A percentile compares a stretch with the other conserved stretches of the same genome.
These are phyloP conservation scores for Macrolepiota albuminosa DNA, from an alignment of 768 basidiomycete genomes.

Conservation along the genomic window DNA sequence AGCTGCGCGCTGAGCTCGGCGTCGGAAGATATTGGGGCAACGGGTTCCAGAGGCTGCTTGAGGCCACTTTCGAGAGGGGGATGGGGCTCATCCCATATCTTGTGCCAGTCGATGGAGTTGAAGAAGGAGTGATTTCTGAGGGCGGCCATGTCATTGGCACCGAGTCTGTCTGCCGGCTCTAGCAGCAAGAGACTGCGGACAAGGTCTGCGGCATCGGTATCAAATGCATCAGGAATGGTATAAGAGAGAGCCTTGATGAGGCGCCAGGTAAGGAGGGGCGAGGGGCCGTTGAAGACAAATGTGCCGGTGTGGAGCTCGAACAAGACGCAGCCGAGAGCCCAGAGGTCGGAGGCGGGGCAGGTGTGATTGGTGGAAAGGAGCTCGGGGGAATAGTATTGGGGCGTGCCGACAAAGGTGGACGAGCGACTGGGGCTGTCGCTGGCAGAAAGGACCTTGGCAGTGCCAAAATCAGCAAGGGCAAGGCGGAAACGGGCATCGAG, in stretches of 20 bases:
- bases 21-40: constrained; percentile 2
- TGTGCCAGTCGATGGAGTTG: constrained; percentile 50
- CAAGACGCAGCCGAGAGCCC: constrained; percentile 93
- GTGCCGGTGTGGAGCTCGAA: constrained; percentile 91
- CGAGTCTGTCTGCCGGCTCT: constrained; percentile 57
- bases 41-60: constrained; percentile 6
- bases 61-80: constrained; percentile 58
- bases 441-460: constrained; percentile 69
- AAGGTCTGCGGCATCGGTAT: constrained; percentile 75
- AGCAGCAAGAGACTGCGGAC: constrained; percentile 70
- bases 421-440: constrained; percentile 25
- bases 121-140: constrained; percentile 61
- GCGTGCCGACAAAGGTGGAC: constrained; percentile 82
- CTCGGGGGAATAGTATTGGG: constrained; percentile 88
- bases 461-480: constrained; percentile 97
- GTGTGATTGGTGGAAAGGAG: constrained; percentile 63
- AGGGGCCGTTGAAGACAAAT: constrained; percentile 87
- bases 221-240: constrained; percentile 82
- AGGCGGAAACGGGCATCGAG: constrained; percentile 84
- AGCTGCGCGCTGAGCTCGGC: constrained; percentile 13
- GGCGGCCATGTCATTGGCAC: constrained; percentile 46
- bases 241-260: constrained; percentile 90
- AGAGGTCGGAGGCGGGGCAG: constrained; percentile 63
- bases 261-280: constrained; percentile 93
- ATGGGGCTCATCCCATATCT: constrained; percentile 59